Base-by-base conservation (phyloP, 495 filamentous ascomycete genomes). In the Aspergillus ostianus region DNA sequence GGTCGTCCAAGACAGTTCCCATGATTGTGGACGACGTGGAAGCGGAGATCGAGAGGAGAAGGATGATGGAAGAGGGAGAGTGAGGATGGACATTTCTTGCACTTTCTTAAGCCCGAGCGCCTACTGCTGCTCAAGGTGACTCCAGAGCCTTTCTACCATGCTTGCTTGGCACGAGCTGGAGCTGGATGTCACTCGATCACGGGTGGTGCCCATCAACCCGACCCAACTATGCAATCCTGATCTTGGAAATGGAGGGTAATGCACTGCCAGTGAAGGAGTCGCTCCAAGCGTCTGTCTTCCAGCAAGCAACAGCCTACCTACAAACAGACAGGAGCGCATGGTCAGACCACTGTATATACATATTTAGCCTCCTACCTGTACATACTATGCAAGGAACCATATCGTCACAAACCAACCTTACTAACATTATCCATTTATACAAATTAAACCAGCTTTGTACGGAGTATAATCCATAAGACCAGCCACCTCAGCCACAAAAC, bases 21-120 rank as follows among this genome's bases (percentile, higher is more conserved):
- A 66, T 82, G 67, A 76, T 70, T 15, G 74, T 80, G 20, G 78
- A 80, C 23, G 82, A 82, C 60, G 73, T 90, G 47, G 86, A 89
- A 53, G 73, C 70, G 3, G 85, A 86, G 68, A 72, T 91, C 63
- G 81, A 84, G 69, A 79, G 80, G 62, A 76, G 79, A 32, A 75
- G 81, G 68, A 81, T 84, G 74, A 77, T 83, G 67, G 77, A 75
- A 55, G 79, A 80, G 46, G 82, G 77, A 3, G 74, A 75, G 67
- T 80, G 74, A 79, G 62, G 46, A 53, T 47, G 30, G 4, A 9
- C 26, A 0, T 19, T 7, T n/a, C 2, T 44, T 23, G n/a, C 41
- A 56, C 48, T 2, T 8, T 32, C n/a, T 0, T 26, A 17, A 1
- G 23, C 12, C 4, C 4, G 2, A 2, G 23, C 15, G 26, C 32